Evolutionary conservation across 139 green algal genomes (phyloP).

Genomic region (Chlorella sp.): DNA sequence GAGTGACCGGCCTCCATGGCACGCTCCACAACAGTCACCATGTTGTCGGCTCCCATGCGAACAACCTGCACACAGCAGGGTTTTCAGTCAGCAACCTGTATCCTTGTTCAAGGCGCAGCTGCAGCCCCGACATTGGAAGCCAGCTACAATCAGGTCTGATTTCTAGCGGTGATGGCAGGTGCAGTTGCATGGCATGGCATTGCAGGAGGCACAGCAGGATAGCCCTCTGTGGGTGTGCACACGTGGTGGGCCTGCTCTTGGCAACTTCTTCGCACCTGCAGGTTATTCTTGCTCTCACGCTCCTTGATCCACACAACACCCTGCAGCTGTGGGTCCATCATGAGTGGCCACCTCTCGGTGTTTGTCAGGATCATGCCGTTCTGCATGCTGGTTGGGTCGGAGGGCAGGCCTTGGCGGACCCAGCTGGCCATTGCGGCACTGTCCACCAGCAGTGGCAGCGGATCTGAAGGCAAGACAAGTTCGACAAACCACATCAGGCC

Average conservation of each 20-base stretch:
- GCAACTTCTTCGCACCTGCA: slow-evolving; percentile 53
- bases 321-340: slow-evolving; percentile 84
- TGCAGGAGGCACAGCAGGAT: too few relatives aligned
- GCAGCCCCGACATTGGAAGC: too few relatives aligned
- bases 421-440: slow-evolving; percentile 66
- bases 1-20: slow-evolving; percentile 71
- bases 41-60: slow-evolving; percentile 71
- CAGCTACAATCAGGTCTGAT: too few relatives aligned
- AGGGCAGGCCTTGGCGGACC: slow-evolving; percentile 68
- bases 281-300: slow-evolving; percentile 70
- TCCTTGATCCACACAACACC: slow-evolving; percentile 86
- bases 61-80: slow-evolving; percentile 60
- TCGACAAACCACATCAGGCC: too few relatives aligned
- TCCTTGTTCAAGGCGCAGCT: too few relatives aligned
- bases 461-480: too few relatives aligned
- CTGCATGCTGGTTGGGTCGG: slow-evolving; percentile 66
- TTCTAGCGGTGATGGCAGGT: too few relatives aligned
- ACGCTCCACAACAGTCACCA: slow-evolving; percentile 64
- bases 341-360: slow-evolving; percentile 74
- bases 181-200: too few relatives aligned
- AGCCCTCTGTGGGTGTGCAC: too few relatives aligned
- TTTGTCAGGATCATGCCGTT: slow-evolving; percentile 78
- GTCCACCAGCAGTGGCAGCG: slow-evolving; percentile 68
- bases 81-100: too few relatives aligned
- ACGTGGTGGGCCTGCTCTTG: too few relatives aligned